Evolutionary conservation across 805 yeast genomes (phyloP), one percentile per base, ranked within the genome.

Genomic region (Saccharomycopsis sp.): DNA sequence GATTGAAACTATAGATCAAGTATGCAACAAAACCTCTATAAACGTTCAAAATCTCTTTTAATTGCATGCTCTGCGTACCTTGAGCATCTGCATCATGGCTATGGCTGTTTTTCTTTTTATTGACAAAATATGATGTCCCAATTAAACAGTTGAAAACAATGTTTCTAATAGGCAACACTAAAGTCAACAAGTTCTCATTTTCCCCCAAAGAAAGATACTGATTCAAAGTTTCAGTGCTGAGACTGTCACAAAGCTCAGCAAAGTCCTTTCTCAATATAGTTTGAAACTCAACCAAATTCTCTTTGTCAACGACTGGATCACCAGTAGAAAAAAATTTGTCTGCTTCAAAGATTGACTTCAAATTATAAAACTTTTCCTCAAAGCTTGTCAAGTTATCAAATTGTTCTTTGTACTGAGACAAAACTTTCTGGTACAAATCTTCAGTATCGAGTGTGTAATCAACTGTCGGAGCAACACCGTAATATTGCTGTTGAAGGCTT

Each of bases 381-480:
- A 73, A 59, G 8, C 52, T 52, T 21, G 50, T 46, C 3, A 60
- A 49, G 30, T 50, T 49, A 22, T 45, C 50, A 16, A 52, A 40
- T 29, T 51, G 48, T 6, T 51, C 51, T 30, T 53, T 51, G 47
- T 60, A 62, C 43, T 74, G 77, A 31, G 59, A 58, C 26, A 79
- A 60, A 48, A 75, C 64, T 3, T 75, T 63, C n/a, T 63, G 58
- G 50, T 76, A 76, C 49, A 78, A 70, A 52, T 75, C 80, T 33
- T 77, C 60, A 39, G 73, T 53, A 27, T 74, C 63, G 49, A 69
- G 72, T 50, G 73, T 56, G 25, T 36, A 41, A n/a, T 36, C 39
- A 12, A 43, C 36, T 8, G 36, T 20, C 5, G 31, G 20, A 10
- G 17, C 16, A 6, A 15, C 3, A 8, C 42, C 42, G 20, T 36